Evolutionary conservation across 805 yeast species (phyloP), one percentile per base, ranked within the genome.

Genomic region (Nakazawaea ernobii): DNA sequence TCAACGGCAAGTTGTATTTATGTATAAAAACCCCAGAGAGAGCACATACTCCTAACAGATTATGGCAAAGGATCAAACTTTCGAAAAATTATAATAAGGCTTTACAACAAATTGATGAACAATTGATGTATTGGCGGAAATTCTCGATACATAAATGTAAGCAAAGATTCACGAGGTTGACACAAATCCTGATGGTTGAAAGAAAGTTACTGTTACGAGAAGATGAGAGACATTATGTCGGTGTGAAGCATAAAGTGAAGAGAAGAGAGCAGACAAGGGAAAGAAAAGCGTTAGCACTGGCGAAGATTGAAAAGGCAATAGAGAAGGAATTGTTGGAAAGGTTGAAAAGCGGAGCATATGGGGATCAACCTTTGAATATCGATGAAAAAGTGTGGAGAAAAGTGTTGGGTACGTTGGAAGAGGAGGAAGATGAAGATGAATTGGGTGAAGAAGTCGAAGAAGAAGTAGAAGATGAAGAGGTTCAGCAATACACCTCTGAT

Each of bases 21-120:
- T 94, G 94, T 68, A 94, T 94, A 89, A 94, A 94, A 65, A 94
- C 98, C 1, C 96, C 95, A 1, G 99, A 94, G 70, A 82, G 99
- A 69, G 95, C 96, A 17, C 98, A 94, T 63, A 86, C 90, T 53
- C 99, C 99, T 11, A 80, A 86, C 39, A 85, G 86, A 58, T 71
- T 88, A 63, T 94, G 99, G 99, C 97, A 94, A 68, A 79, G 97
- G 59, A 85, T 94, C 61, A 86, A 84, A 65, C 74, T 94, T 51
- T 86, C 94, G 41, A 90, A 88, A 67, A 91, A 94, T 66, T 94
- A 90, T 65, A 76, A 84, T 45, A 86, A 79, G 63, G 98, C 98
- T 1, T 73, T 94, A 59, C 76, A 77, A 53, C 99, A 94, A 66
- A 79, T 94, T 48, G 98, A 92, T 65, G 83, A 82, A 50, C 87